A percentile compares a stretch with the other conserved stretches of the same genome.
Evolutionary conservation across 306 rosid genomes (phyloP).

Genomic region (Trichosanthes truncata): DNA sequence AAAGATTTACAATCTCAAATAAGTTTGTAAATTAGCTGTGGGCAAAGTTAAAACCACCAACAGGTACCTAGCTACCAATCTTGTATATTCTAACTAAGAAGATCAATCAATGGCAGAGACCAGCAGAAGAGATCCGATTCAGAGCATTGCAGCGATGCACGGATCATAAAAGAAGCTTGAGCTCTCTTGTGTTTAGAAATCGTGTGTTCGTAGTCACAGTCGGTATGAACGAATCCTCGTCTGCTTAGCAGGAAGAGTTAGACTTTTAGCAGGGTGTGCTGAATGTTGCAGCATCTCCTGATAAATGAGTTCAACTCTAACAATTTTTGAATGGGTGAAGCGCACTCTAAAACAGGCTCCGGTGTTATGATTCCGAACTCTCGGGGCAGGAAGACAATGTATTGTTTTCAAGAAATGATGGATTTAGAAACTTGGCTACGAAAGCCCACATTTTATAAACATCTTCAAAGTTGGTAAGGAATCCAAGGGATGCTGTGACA

Average conservation of each 20-base stretch:
- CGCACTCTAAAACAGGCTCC: not conserved
- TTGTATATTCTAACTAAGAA: constrained; percentile 4
- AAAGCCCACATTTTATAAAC: constrained; percentile 93
- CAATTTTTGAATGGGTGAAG: not conserved
- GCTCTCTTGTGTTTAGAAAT: not conserved
- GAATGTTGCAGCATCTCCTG: constrained; percentile 6
- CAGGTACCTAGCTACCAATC: not conserved
- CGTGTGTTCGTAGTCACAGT: not conserved
- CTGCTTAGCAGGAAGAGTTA: not conserved
- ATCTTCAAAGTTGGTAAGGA: constrained; percentile 89
- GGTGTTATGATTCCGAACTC: constrained; percentile 33
- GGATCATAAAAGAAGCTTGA: not conserved
- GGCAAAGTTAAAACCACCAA: not conserved
- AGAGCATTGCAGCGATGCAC: not conserved
- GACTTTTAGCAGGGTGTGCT: constrained; percentile 5
- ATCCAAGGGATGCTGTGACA: constrained; percentile 83
- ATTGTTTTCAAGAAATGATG: constrained; percentile 38
- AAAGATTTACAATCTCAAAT: constrained; percentile 6
- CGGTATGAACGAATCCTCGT: not conserved
- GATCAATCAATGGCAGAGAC: not conserved
- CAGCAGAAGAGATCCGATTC: not conserved
- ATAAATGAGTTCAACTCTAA: constrained; percentile 1
- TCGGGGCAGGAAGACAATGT: constrained; percentile 22
- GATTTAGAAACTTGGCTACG: constrained; percentile 86
- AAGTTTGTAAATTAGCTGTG: constrained; percentile 8